Base-by-base conservation (phyloP, 129 eudicot genomes). In the Ambrosia trifida region DNA sequence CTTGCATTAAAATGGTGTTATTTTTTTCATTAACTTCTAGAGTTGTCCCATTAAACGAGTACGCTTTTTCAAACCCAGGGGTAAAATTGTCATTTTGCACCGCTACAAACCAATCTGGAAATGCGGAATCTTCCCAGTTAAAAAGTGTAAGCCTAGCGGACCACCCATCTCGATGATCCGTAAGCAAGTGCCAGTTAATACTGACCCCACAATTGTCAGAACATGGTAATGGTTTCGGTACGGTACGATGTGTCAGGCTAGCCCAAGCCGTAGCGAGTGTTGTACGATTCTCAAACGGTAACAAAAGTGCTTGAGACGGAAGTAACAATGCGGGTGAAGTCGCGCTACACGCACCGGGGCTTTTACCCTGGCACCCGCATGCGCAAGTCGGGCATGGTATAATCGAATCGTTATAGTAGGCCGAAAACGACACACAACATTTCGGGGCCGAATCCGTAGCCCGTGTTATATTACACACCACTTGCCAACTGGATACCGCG, bases 301-400 rank as follows among this genome's bases (percentile, higher is more conserved):
- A 7, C 1, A 93, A 75, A 41, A 83, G 87, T 7, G 95, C 96
- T 72, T 93, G 91, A 0, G 96, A 73, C 6, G 98, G 98, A 12
- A 93, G 93, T 24, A 93, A 75, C 17, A 93, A 75, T 0, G 98
- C 98, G 0, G 43, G 43, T 38, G 43, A 38, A 38, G 43, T 38
- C 8, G 8, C 43, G 5, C 43, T 38, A 38, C 43, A 38, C 8
- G 7, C 43, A 8, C 10, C 43, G 2, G 43, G 43, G 43, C 43
- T 38, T 1, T 78, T 28, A 38, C 65, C 65, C 3, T 88, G 92
- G 78, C 98, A 93, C 4, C 98, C 98, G 66, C 98, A 93, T 7
- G 98, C 92, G 31, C 98, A 93, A 1, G 98, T 93, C 14, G 59
- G 85, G 82, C 98, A 93, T 0, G 98, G 98, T 49, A 93, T 72